Evolutionary conservation across 345 rosid genomes (phyloP), one percentile per base, ranked within the genome.

Genomic region (Hevea brasiliensis): DNA sequence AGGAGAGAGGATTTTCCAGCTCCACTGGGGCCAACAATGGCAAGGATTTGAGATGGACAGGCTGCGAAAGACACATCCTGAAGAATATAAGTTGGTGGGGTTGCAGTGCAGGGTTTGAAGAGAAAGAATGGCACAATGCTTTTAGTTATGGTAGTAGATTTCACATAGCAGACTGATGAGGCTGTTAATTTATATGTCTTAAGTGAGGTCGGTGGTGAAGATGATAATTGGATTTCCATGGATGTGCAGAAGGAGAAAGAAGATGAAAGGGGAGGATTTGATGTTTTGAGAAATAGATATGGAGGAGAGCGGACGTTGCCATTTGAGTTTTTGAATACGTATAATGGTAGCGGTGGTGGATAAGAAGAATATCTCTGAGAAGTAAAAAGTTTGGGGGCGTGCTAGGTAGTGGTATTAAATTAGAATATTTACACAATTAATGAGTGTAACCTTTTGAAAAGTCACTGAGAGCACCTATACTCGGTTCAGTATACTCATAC

Each of bases 1-100:
- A 94, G 95, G 35, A 94, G 95, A 35, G 98, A 90, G 51, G 98
- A 94, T 77, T 94, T 94, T 35, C 97, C 98, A 9, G 97, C 97
- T n/a, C 97, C 97, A 44, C 95, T 90, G 0, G 97, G 98, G 71
- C 98, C 98, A 56, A 94, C 98, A 8, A 94, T 67, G 84, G 98
- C 98, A 8, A 94, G 94, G 82, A 94, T 92, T 75, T 92, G 89
- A 51, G 91, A 77, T 1, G 97, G 97, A 72, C 80, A 82, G 67
- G 98, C 97, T 13, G 92, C 84, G 76, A 94, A 79, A 54, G 92
- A 85, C 53, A 94, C 81, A 71, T 90, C 85, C 2, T 74, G 77
- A 79, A 94, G 93, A 79, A 92, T 90, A 77, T 79, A 81, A 35
- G 81, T 57, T 12, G 89, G 89, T 42, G 92, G 81, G n/a, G 79